Conservation (phyloP, 352 stramenopile genomes). For the Phytophthora uliginosa region DNA sequence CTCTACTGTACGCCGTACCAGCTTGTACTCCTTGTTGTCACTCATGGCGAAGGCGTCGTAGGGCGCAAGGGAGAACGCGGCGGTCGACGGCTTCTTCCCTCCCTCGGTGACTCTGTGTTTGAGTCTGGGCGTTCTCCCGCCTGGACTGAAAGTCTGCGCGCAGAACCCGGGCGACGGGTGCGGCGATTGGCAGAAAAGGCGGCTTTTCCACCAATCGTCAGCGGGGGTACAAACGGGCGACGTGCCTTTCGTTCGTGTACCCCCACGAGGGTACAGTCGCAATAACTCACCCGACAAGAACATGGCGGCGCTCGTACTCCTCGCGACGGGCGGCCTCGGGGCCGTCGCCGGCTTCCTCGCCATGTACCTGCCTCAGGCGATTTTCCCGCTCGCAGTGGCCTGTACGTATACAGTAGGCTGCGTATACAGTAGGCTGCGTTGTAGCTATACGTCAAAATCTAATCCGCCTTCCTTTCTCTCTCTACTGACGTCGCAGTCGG, state of each 20-base stretch:
- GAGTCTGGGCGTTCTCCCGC: conserved; percentile 34
- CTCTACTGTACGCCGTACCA: conserved; percentile 46
- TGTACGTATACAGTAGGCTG: conserved; percentile 33
- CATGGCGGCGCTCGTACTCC: conserved; percentile 22
- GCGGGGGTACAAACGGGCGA: conserved; percentile 19
- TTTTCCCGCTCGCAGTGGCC: conserved; percentile 38
- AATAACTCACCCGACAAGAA: conserved; percentile 7
- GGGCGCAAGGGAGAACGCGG: conserved; percentile 20
- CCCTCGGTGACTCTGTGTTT: conserved; percentile 24
- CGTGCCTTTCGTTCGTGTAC: conserved; percentile 20
- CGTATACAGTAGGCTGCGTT: too few species aligned
- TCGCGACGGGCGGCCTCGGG: conserved; percentile 21
- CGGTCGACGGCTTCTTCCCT: conserved; percentile 34
- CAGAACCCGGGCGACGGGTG: conserved; percentile 20
- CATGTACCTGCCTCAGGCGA: conserved; percentile 28
- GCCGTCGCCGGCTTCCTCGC: conserved; percentile 29
- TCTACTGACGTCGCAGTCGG: conserved; percentile 33
- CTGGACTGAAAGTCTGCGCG: conserved; percentile 41
- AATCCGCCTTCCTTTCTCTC: background rate
- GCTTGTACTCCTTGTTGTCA: conserved; percentile 89
- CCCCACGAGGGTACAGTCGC: background rate
- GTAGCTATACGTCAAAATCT: background rate
- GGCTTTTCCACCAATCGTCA: conserved; percentile 44
- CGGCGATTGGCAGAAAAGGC: conserved; percentile 34
- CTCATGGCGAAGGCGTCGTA: conserved; percentile 39